Percentiles rank a stretch among this genome's conserved stretches.
Conservation (phyloP, 2,329 filamentous ascomycete genomes). For the Aspergillus clavatus region DNA sequence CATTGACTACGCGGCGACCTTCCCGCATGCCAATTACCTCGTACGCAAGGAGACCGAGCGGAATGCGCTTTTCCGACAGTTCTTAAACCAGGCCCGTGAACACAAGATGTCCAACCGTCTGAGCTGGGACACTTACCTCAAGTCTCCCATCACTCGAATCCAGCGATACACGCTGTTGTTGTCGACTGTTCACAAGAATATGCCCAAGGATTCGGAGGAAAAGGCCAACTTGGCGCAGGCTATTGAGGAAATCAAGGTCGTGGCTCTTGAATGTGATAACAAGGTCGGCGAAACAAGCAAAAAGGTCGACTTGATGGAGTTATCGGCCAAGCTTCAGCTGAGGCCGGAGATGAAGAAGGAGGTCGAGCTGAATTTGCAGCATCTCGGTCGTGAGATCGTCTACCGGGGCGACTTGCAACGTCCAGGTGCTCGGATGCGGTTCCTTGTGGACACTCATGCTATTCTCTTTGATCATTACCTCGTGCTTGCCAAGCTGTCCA, state of each 20-base stretch:
- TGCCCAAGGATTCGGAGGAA: conserved; percentile 78
- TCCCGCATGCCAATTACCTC: conserved; percentile 75
- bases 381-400: conserved; percentile 87
- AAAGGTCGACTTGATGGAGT: conserved; percentile 81
- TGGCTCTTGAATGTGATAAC: conserved; percentile 84
- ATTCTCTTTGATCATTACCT: conserved; percentile 96
- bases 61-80: conserved; percentile 81
- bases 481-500: conserved; percentile 76
- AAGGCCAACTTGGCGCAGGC: conserved; percentile 78
- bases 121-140: conserved; percentile 91
- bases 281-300: conserved; percentile 90
- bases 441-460: conserved; percentile 92
- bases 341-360: conserved; percentile 78
- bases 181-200: conserved; percentile 76
- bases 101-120: conserved; percentile 77
- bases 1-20: conserved; percentile 84
- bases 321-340: conserved; percentile 76
- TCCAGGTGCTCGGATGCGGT: conserved; percentile 78
- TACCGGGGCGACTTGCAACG: conserved; percentile 84
- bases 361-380: conserved; percentile 82
- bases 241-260: conserved; percentile 84
- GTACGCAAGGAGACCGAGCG: conserved; percentile 78
- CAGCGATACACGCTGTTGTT: conserved; percentile 86
- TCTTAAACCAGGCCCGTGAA: conserved; percentile 72
- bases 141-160: conserved; percentile 84